Conservation (phyloP, 23 red algal species). For the Gracilariopsis chorda region DNA sequence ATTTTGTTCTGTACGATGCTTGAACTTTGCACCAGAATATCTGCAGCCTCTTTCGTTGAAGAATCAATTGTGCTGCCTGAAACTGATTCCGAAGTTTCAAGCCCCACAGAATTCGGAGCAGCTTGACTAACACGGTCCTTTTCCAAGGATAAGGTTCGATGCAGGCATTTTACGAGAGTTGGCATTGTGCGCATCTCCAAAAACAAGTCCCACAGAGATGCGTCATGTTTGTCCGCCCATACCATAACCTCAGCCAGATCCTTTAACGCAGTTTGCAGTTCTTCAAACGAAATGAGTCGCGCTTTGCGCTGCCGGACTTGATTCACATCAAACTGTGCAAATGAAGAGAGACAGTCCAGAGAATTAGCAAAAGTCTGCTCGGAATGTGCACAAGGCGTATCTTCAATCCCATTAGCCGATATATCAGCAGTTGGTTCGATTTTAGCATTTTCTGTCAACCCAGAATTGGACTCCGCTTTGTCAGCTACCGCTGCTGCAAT, state of each 20-base stretch:
- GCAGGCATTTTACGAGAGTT: slow-evolving; percentile 34
- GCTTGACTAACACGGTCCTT: neutral
- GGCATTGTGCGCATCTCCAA: slow-evolving; percentile 43
- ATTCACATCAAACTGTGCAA: neutral
- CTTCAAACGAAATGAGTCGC: neutral
- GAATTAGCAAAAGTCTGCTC: neutral
- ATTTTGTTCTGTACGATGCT: neutral
- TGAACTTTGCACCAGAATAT: too few species aligned
- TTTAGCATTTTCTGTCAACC: too few species aligned
- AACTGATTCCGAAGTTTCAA: neutral
- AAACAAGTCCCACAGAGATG: slow-evolving; percentile 56
- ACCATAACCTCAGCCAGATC: slow-evolving; percentile 69
- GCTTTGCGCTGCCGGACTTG: neutral
- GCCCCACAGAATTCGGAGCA: neutral
- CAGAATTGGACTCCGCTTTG: too few species aligned
- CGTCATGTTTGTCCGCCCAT: slow-evolving; percentile 49
- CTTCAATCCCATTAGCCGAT: neutral
- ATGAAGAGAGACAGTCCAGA: neutral
- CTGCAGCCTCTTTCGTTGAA: neutral
- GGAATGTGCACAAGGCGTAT: neutral
- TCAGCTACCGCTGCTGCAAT: too few species aligned
- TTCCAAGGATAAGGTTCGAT: neutral
- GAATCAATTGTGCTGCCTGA: neutral
- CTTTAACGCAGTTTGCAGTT: slow-evolving; percentile 21
- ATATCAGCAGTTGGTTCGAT: neutral